Conservation (phyloP, 2,329 filamentous ascomycete genomes). For the Onygenales sp. region DNA sequence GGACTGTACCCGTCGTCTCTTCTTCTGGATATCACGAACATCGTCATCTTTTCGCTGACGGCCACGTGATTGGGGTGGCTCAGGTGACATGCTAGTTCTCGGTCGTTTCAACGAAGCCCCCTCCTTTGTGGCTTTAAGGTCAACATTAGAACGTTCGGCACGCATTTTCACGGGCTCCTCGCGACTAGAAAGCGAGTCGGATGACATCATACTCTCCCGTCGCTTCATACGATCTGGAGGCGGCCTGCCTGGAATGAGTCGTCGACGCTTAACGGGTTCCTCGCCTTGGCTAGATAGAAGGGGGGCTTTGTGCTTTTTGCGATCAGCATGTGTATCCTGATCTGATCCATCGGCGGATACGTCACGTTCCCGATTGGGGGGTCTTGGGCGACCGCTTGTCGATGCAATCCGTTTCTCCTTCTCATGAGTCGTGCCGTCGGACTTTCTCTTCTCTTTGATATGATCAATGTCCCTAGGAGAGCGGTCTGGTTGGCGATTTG, state of each 20-base stretch:
- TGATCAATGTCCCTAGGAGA: constrained; percentile 16
- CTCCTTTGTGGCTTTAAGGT: constrained; percentile 12
- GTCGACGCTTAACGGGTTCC: constrained; percentile 28
- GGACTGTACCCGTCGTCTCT: constrained; percentile 32
- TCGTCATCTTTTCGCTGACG: constrained; percentile 22
- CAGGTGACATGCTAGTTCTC: constrained; percentile 33
- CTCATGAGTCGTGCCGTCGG: constrained; percentile 12
- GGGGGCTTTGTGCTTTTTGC: constrained; percentile 23
- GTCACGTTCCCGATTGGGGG: constrained; percentile 16
- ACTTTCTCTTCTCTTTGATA: constrained; percentile 8
- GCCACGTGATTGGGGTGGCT: constrained; percentile 26
- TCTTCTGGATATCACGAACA: constrained; percentile 27
- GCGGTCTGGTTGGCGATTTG: constrained; percentile 17
- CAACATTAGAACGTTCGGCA: constrained; percentile 18
- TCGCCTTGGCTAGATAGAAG: constrained; percentile 19
- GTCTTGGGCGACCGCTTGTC: constrained; percentile 11
- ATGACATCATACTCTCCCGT: constrained; percentile 29
- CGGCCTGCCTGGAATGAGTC: constrained; percentile 32
- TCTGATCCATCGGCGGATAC: constrained; percentile 20
- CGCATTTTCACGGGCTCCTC: constrained; percentile 27
- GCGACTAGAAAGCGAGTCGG: constrained; percentile 30
- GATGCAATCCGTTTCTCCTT: constrained; percentile 15
- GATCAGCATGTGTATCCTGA: constrained; percentile 17
- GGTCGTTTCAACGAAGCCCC: constrained; percentile 28
- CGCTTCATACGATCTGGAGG: constrained; percentile 24